A percentile compares a stretch with the other conserved stretches of the same genome.
Conservation (phyloP, 1,284 basidiomycete genomes). For the Irpex sp. region DNA sequence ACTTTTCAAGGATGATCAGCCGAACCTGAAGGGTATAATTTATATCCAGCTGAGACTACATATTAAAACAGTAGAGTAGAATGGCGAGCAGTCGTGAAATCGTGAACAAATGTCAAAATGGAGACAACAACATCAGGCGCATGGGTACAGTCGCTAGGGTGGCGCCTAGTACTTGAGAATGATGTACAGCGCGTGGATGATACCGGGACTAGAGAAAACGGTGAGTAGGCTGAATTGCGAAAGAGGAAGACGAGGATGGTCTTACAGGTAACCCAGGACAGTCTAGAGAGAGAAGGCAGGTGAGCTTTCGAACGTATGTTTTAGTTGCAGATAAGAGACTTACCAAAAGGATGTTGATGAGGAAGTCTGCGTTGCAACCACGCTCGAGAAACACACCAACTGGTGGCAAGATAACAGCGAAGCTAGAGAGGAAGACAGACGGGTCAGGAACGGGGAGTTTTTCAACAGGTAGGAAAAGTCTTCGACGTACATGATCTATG, state of each 20-base stretch:
- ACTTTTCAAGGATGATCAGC: no score
- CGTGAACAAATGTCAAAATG: background rate
- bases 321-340: conserved; percentile 13
- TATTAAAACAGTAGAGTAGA: conserved; percentile 10
- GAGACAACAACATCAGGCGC: background rate
- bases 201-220: conserved; percentile 51
- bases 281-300: conserved; percentile 33
- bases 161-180: conserved; percentile 52
- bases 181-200: conserved; percentile 77
- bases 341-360: conserved; percentile 67
- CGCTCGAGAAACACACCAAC: conserved; percentile 78
- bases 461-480: background rate
- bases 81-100: conserved; percentile 7
- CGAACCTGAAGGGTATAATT: conserved; percentile 12
- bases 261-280: conserved; percentile 66
- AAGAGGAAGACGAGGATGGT: background rate
- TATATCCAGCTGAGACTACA: conserved; percentile 8
- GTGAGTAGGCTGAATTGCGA: conserved; percentile 18
- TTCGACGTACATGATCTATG: conserved; percentile 30
- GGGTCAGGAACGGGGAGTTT: conserved; percentile 1
- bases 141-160: background rate
- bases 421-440: conserved; percentile 29
- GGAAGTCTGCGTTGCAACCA: conserved; percentile 67
- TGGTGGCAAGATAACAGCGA: conserved; percentile 74
- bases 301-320: background rate